Percentiles rank a stretch among this genome's conserved stretches.
Evolutionary conservation across 2,329 filamentous ascomycete genomes (phyloP).

Genomic region (Botrytis paeoniae): DNA sequence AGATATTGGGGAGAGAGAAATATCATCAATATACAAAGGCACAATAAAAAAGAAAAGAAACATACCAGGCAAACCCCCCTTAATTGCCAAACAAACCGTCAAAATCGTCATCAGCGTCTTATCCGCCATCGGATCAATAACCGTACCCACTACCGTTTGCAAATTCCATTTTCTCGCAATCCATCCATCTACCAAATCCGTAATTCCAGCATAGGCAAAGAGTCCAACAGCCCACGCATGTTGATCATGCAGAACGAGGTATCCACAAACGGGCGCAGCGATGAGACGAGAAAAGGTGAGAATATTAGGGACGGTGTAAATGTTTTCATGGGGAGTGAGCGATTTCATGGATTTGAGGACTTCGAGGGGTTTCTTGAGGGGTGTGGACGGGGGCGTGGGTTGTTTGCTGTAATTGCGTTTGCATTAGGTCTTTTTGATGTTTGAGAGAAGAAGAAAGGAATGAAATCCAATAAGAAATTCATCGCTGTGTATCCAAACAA

Average conservation of each 20-base stretch:
- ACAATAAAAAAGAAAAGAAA: constrained; percentile 21
- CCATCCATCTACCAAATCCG: constrained; percentile 90
- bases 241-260: constrained; percentile 80
- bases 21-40: neutral
- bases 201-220: constrained; percentile 90
- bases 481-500: neutral
- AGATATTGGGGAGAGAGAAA: neutral
- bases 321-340: constrained; percentile 69
- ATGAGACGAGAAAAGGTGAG: constrained; percentile 83
- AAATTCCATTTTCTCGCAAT: constrained; percentile 85
- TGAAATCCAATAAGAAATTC: neutral
- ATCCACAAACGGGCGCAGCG: constrained; percentile 81
- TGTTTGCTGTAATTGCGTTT: neutral
- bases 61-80: constrained; percentile 76
- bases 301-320: constrained; percentile 94
- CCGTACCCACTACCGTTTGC: constrained; percentile 89
- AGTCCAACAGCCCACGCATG: constrained; percentile 75
- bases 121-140: constrained; percentile 96
- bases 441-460: neutral
- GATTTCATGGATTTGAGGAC: constrained; percentile 33
- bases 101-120: constrained; percentile 93
- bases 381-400: neutral
- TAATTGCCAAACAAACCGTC: constrained; percentile 78
- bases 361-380: constrained; percentile 26
- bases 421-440: neutral